phyloP scores from a whole-genome alignment of 495 filamentous ascomycete species.

The Pseudotulostoma volvatum region DNA sequence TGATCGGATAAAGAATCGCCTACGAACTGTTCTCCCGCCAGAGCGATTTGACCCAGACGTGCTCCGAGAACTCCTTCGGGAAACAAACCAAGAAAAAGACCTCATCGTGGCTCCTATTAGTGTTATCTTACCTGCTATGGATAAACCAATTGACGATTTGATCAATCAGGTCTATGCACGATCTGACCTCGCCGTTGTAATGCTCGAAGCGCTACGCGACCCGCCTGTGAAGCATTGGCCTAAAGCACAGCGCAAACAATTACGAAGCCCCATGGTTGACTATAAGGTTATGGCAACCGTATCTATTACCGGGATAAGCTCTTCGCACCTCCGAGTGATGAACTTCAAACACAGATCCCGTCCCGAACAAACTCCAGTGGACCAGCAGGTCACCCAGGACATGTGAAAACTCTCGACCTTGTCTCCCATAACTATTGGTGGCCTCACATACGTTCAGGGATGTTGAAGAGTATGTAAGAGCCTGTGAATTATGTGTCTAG shows the following conservation, averaged over 20 bases:
- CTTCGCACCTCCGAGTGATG: not conserved
- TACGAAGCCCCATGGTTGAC: not conserved
- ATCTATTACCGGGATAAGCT: not conserved
- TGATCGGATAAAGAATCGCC: not conserved
- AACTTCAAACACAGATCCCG: not conserved
- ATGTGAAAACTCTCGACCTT: not conserved
- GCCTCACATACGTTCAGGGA: conserved; percentile 1
- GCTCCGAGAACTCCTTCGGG: not conserved
- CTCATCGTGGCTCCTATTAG: not conserved
- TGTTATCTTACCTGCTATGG: not conserved
- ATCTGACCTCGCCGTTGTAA: not conserved
- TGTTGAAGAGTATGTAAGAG: not conserved
- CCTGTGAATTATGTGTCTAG: not conserved
- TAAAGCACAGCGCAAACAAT: not conserved
- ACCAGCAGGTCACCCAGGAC: conserved; percentile 1
- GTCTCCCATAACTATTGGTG: not conserved
- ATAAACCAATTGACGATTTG: not conserved
- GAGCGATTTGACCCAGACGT: not conserved
- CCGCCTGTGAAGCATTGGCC: not conserved
- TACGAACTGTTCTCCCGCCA: not conserved
- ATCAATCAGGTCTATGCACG: not conserved
- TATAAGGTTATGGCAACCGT: not conserved
- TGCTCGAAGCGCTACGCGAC: not conserved
- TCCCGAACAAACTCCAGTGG: not conserved
- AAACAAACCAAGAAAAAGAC: not conserved